Conservation (phyloP, 1,139 yeast species). For the Blastobotrys ciferrii region DNA sequence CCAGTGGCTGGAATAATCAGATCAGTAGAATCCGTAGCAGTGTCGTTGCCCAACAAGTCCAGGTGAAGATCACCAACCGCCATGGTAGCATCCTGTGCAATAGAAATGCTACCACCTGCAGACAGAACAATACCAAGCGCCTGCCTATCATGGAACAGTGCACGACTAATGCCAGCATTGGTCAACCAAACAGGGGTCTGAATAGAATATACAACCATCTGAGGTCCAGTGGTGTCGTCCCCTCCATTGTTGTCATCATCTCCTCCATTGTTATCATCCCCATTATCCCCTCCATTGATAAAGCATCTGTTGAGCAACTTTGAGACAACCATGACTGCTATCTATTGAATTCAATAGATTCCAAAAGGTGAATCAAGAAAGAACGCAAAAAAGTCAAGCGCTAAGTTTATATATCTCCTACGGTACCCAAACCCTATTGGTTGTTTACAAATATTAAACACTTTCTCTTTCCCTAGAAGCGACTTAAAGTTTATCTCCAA, state of each 20-base stretch:
- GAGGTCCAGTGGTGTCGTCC: background rate
- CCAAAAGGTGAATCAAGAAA: background rate
- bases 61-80: background rate
- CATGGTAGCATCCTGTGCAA: background rate
- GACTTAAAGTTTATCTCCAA: too few relatives aligned
- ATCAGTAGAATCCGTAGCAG: background rate
- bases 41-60: background rate
- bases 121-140: background rate
- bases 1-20: slow-evolving; percentile 1
- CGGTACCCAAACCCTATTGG: background rate
- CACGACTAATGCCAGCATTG: slow-evolving; percentile 3
- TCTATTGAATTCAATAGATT: too few relatives aligned
- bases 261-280: background rate
- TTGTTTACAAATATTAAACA: background rate
- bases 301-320: too few relatives aligned
- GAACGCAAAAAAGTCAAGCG: background rate
- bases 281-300: background rate
- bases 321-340: too few relatives aligned
- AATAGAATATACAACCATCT: background rate
- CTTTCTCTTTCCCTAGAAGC: too few relatives aligned
- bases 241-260: background rate
- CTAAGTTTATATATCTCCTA: background rate
- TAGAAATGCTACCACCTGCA: background rate
- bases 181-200: background rate
- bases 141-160: slow-evolving; percentile 2